A percentile compares a stretch with the other conserved stretches of the same genome.
Evolutionary conservation across 768 basidiomycete species (phyloP).

Genomic region (Rhodotorula paludigena): DNA sequence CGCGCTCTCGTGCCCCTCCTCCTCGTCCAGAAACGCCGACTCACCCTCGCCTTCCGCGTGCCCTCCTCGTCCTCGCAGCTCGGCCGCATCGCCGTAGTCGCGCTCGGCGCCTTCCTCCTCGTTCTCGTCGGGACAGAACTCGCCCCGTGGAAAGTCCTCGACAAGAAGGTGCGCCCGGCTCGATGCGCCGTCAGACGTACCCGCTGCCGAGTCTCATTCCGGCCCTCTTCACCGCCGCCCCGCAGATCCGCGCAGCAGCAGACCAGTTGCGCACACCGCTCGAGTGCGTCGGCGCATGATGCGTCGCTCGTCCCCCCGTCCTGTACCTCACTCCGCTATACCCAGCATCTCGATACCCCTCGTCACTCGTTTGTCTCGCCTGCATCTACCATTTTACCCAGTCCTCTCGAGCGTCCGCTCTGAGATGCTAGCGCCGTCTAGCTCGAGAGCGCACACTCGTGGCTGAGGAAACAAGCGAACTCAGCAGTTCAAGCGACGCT

Average conservation of each 20-base stretch:
- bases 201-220: no score
- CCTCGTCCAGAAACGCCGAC: not conserved
- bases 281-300: not conserved
- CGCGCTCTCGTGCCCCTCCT: not conserved
- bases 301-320: not conserved
- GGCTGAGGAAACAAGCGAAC: no score
- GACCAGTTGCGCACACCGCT: not conserved
- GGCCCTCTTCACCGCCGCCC: not conserved
- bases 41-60: no score
- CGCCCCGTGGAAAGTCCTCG: constrained; percentile 35
- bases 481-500: no score
- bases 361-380: not conserved
- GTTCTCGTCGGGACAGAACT: constrained; percentile 26
- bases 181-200: not conserved
- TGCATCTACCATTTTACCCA: no score
- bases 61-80: constrained; percentile 5
- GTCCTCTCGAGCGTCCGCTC: no score
- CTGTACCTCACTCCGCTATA: not conserved
- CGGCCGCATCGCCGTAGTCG: constrained; percentile 20
- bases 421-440: no score
- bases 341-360: not conserved
- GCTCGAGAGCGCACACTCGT: no score
- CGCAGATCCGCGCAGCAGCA: constrained; percentile 4
- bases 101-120: constrained; percentile 27
- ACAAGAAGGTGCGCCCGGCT: constrained; percentile 34